Percentiles rank a stretch among this genome's conserved stretches.
phyloP scores from a whole-genome alignment of 805 yeast species.

The Kuraishia floccosa region DNA sequence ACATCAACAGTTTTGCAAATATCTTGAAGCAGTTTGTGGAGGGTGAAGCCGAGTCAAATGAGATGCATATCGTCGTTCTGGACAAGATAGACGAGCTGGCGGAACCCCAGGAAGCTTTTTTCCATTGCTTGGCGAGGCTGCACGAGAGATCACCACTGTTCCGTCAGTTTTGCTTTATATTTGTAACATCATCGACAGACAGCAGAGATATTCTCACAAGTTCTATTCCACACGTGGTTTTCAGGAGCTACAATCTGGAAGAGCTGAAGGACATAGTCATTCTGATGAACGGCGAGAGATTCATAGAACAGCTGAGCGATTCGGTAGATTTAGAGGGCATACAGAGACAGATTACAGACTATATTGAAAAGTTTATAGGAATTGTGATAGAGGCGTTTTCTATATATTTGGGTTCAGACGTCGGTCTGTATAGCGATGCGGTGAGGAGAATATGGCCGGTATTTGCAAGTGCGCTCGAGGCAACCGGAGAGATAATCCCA shows the following conservation, averaged over 20 bases:
- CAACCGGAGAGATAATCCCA: constrained; percentile 7
- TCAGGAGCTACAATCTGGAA: constrained; percentile 23
- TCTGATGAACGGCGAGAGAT: constrained; percentile 6
- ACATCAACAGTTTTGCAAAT: constrained; percentile 25
- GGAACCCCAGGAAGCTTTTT: constrained; percentile 25
- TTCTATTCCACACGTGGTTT: constrained; percentile 27
- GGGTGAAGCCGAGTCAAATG: too few relatives aligned
- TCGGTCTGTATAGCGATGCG: constrained; percentile 20
- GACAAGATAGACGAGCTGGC: constrained; percentile 31
- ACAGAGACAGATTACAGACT: too few relatives aligned
- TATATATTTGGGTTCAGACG: constrained; percentile 32
- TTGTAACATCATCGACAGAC: constrained; percentile 27
- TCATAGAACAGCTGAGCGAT: too few relatives aligned
- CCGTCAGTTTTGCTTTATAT: constrained; percentile 22
- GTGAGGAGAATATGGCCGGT: constrained; percentile 17
- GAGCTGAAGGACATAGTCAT: constrained; percentile 27
- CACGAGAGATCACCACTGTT: constrained; percentile 25
- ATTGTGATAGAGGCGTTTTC: constrained; percentile 32
- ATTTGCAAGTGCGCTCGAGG: constrained; percentile 14
- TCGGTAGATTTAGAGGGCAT: too few relatives aligned
- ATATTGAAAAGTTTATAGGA: constrained; percentile 28
- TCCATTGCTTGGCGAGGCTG: constrained; percentile 26
- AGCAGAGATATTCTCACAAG: constrained; percentile 24
- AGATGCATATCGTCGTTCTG: constrained; percentile 32
- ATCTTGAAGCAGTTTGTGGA: constrained; percentile 28